Conservation (phyloP, 495 filamentous ascomycete genomes). For the Daldinia childiae region DNA sequence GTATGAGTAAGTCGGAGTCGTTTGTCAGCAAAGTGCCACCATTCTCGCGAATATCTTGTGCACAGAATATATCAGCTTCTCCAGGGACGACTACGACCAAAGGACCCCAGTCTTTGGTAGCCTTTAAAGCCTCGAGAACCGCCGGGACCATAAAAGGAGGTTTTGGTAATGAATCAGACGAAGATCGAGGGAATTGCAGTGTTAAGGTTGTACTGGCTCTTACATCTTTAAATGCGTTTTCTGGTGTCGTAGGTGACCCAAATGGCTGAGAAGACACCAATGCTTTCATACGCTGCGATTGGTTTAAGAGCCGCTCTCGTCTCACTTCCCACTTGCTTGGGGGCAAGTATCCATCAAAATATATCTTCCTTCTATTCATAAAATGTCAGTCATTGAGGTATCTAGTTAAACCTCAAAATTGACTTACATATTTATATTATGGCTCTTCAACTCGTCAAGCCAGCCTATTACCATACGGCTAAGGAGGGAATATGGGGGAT, state of each 20-base stretch:
- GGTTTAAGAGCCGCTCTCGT: slow-evolving; percentile 58
- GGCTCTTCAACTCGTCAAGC: slow-evolving; percentile 61
- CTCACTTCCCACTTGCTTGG: slow-evolving; percentile 63
- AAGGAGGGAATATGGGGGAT: slow-evolving; percentile 70
- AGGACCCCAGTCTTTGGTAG: slow-evolving; percentile 54
- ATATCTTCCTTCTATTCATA: slow-evolving; percentile 65
- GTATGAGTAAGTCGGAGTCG: slow-evolving; percentile 79
- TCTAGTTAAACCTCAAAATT: background rate
- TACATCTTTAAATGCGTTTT: slow-evolving; percentile 20
- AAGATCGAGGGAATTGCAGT: background rate
- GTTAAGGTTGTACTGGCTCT: slow-evolving; percentile 19
- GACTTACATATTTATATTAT: slow-evolving; percentile 68
- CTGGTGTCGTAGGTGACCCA: slow-evolving; percentile 31
- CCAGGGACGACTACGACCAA: slow-evolving; percentile 68
- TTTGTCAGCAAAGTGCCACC: slow-evolving; percentile 68
- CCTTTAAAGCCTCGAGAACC: slow-evolving; percentile 68
- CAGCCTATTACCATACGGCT: slow-evolving; percentile 67
- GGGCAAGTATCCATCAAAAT: slow-evolving; percentile 82
- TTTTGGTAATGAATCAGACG: slow-evolving; percentile 55
- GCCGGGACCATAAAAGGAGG: slow-evolving; percentile 74
- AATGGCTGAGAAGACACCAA: slow-evolving; percentile 49
- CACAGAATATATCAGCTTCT: slow-evolving; percentile 78
- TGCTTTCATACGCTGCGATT: slow-evolving; percentile 50
- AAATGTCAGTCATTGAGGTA: slow-evolving; percentile 22
- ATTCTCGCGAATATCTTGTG: slow-evolving; percentile 58